Base-by-base conservation (phyloP, 768 basidiomycete genomes). In the Suillus subalutaceus region DNA sequence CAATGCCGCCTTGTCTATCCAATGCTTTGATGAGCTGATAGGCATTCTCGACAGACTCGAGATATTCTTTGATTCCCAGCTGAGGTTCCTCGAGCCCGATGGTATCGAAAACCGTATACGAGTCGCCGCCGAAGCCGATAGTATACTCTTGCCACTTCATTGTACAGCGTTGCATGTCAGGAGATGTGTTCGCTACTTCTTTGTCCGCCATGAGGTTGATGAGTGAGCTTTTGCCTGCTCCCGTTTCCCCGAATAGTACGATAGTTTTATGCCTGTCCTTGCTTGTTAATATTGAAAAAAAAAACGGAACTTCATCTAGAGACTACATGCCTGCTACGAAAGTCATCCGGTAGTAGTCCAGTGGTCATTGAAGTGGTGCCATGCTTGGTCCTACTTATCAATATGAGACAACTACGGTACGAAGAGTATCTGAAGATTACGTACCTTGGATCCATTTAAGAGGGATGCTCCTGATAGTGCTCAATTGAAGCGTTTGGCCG, bases 201-300 rank as follows among this genome's bases (percentile, higher is more conserved):
- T 65, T 37, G 13, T 73, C 75, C n/a, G 72, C 65, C 58, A 83
- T 71, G 74, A 84, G 77, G 69, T 83, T 84, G 37, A 83, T 68
- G 38, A 83, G 73, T 3, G 80, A 81, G 70, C 83, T 84, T 70
- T 84, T 84, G 3, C 79, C 78, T 52, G 75, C 65, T 30, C 75
- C 75, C 5, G 75, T 75, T 65, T 78, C 75, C 38, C 75, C 75
- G 13, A 78, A 78, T 65, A 76, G 69, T 55, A 76, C 69, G 18
- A 76, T 72, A 57, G 76, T 76, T 38, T 75, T 75, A 3, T 1
- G 18, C 32, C 32, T 56, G 18, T 56, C 6, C 2, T 32, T 20
- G 20, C 1, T 56, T n/a, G 6, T 56, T 6, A 35, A 56, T 35
- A 32, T 53, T 18, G 16, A 18, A 6, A 50, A 48, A 6, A 13